Evolutionary conservation across 75 land plant genomes (phyloP).

Genomic region (Isoetes taiwanensis): DNA sequence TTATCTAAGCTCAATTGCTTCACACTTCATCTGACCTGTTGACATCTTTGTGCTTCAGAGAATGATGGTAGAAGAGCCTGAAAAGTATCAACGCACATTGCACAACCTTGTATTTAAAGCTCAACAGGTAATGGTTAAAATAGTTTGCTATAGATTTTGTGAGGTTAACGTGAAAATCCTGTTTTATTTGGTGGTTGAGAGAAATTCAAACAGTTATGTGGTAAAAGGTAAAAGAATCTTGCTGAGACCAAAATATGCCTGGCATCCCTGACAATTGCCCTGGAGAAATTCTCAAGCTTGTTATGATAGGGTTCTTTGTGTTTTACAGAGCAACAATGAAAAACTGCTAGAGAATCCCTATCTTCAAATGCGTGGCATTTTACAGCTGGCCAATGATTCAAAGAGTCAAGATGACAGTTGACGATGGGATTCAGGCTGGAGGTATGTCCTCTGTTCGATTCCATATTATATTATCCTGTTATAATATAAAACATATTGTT

Average conservation of each 20-base stretch:
- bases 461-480: no score
- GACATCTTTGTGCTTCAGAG: constrained; percentile 31
- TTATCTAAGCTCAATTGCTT: background rate
- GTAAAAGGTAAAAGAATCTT: no score
- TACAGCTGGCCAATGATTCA: constrained; percentile 66
- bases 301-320: background rate
- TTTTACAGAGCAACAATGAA: constrained; percentile 84
- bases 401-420: no score
- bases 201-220: no score
- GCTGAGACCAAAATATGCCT: no score
- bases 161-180: background rate
- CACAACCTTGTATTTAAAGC: constrained; percentile 84
- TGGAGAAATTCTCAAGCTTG: background rate
- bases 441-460: no score
- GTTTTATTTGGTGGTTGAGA: no score
- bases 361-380: constrained; percentile 94
- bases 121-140: constrained; percentile 57
- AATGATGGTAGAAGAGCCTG: constrained; percentile 97
- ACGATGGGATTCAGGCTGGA: no score
- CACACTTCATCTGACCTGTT: background rate
- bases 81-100: constrained; percentile 80
- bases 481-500: no score
- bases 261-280: background rate
- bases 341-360: constrained; percentile 96
- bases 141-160: background rate